phyloP scores from a whole-genome alignment of 192 early-diverging fungal genomes.

The Gorgonomyces haynaldii region DNA sequence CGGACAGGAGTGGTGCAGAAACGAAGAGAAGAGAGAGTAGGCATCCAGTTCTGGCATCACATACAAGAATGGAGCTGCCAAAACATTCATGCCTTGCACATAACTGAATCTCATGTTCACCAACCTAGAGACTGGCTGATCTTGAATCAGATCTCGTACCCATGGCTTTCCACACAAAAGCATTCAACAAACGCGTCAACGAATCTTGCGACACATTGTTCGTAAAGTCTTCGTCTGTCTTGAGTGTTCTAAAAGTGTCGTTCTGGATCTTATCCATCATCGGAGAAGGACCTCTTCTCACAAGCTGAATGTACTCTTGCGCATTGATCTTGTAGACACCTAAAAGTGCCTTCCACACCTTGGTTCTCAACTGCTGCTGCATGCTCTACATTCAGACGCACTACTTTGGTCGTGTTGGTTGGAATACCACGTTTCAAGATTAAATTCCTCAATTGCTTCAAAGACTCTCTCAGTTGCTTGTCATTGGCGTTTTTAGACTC shows the following conservation, averaged over 20 bases:
- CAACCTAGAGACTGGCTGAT: conserved; percentile 33
- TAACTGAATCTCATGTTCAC: conserved; percentile 55
- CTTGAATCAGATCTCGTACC: conserved; percentile 32
- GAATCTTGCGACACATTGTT: conserved; percentile 59
- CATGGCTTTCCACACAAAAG: conserved; percentile 72
- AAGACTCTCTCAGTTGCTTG: conserved; percentile 35
- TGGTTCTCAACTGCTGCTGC: conserved; percentile 1
- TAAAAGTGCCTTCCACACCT: conserved; percentile 65
- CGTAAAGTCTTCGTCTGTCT: conserved; percentile 64
- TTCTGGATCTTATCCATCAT: conserved; percentile 78
- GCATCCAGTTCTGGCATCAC: conserved; percentile 88
- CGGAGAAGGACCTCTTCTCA: conserved; percentile 56
- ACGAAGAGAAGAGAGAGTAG: conserved; percentile 74
- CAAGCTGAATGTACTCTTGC: conserved; percentile 58
- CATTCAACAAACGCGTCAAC: conserved; percentile 69
- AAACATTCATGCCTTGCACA: conserved; percentile 93
- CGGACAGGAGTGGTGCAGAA: conserved; percentile 80
- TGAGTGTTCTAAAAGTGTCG: conserved; percentile 78
- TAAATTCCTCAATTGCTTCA: conserved; percentile 40
- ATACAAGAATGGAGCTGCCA: conserved; percentile 81
- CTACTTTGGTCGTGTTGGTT: conserved; percentile 12
- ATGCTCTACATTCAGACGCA: background rate
- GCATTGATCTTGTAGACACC: conserved; percentile 60
- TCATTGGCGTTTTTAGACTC: conserved; percentile 40
- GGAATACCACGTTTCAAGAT: conserved; percentile 54